phyloP scores from a whole-genome alignment of 148 eudicot species.

The Pouteria glomerata region DNA sequence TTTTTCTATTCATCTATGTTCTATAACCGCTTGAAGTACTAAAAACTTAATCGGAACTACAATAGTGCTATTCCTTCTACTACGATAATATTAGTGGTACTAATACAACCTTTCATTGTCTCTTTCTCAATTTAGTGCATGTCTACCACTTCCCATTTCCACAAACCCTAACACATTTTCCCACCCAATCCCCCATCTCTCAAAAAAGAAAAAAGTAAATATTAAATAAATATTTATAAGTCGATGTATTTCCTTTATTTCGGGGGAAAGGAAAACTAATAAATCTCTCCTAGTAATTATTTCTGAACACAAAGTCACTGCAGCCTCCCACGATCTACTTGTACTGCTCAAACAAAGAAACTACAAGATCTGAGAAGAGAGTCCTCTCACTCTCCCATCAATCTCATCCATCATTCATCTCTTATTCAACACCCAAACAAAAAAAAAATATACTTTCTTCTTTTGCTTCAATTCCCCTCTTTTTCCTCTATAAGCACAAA shows the following conservation, averaged over 20 bases:
- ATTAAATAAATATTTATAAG: too few species aligned
- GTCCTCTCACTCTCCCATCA: not conserved
- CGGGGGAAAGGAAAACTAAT: not conserved
- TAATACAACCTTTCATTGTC: not conserved
- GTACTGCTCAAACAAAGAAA: not conserved
- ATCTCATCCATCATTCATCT: not conserved
- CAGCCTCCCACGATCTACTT: not conserved
- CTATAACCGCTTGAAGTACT: too few species aligned
- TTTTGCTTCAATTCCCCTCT: not conserved
- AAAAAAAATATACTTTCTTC: too few species aligned
- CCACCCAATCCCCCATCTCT: not conserved
- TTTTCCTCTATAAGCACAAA: not conserved
- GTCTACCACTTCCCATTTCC: slow-evolving; percentile 9
- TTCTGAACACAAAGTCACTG: too few species aligned
- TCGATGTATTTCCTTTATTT: not conserved
- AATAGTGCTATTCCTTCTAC: too few species aligned
- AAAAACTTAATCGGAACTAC: too few species aligned
- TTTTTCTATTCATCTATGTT: too few species aligned
- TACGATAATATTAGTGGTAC: not conserved
- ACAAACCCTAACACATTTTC: not conserved
- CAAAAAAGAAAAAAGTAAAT: not conserved
- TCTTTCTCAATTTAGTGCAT: not conserved
- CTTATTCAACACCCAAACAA: not conserved
- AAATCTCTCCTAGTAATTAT: not conserved
- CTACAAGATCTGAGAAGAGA: not conserved